Evolutionary conservation across 768 basidiomycete species (phyloP), one percentile per base, ranked within the genome.

Genomic region (Hypholoma sublateritium): DNA sequence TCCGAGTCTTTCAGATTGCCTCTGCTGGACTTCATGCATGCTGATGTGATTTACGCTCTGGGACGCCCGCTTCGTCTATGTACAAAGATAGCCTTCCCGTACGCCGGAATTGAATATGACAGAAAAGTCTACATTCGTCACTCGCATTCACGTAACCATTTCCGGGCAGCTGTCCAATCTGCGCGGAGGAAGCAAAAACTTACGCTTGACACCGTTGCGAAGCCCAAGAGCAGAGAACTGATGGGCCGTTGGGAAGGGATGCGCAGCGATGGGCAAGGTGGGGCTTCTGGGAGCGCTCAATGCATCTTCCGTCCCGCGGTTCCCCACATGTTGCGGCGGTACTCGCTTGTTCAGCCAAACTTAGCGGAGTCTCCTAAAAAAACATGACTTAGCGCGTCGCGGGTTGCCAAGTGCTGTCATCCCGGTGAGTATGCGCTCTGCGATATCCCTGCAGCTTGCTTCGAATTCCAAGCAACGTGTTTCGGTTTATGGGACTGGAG

Each of bases 391-490:
- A 37, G 50, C 36, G 50, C 39, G 50, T 51, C 50, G 50, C 50
- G 50, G 50, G 50, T 51, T 51, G 50, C 50, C 50, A 51, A 32
- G 16, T 41, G 39, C 39, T 51, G 50, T 51, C 36, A 41, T 17
- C 39, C 39, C 39, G 39, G 39, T 41, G 17, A 41, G 17, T 41
- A 17, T 41, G 39, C 21, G 48, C 36, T 49, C 48, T 35, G 34
- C 39, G 42, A 42, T 25, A 13, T 32, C 19, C 39, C 28, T 32
- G 28, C 28, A 32, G 28, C 39, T 22, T 32, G 51, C 51, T 52
- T 52, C 51, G 51, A 39, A 41, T 52, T 52, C 51, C 51, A 43
- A 35, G 53, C 32, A 53, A 53, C 53, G 53, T 53, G 53, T 53
- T 44, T 53, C 21, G 50, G 50, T 36, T 51, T 41, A 39, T 51